Evolutionary conservation across 495 filamentous ascomycete genomes (phyloP).

Genomic region (Parmelia sp.): DNA sequence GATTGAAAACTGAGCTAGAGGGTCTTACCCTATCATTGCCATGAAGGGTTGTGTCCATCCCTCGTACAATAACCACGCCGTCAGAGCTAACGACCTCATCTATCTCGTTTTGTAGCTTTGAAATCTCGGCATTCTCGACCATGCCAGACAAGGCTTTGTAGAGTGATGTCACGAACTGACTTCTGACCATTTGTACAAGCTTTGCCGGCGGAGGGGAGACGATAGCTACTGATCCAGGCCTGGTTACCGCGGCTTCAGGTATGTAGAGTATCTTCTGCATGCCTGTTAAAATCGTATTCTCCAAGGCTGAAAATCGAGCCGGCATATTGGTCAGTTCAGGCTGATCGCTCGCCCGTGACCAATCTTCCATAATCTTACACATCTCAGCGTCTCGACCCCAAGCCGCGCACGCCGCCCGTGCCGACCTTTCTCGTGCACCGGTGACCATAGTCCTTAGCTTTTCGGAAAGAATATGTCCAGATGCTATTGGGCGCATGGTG

Average conservation of each 20-base stretch:
- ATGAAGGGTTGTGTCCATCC: neutral
- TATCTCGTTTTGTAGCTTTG: slow-evolving; percentile 53
- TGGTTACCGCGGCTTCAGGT: slow-evolving; percentile 63
- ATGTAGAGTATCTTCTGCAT: slow-evolving; percentile 95
- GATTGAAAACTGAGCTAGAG: neutral
- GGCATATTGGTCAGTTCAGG: slow-evolving; percentile 89
- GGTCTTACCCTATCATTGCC: slow-evolving; percentile 57
- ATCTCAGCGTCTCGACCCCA: slow-evolving; percentile 88
- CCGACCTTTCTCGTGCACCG: slow-evolving; percentile 73
- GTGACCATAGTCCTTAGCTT: slow-evolving; percentile 64
- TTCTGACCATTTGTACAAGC: slow-evolving; percentile 74
- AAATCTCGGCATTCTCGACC: slow-evolving; percentile 86
- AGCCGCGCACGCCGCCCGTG: slow-evolving; percentile 69
- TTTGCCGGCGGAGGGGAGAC: slow-evolving; percentile 77
- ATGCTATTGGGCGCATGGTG: slow-evolving; percentile 55
- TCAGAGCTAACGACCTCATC: slow-evolving; percentile 37
- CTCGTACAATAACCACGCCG: neutral
- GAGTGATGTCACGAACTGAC: slow-evolving; percentile 80
- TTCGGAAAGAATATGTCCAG: slow-evolving; percentile 53
- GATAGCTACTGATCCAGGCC: slow-evolving; percentile 61
- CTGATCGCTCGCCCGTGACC: slow-evolving; percentile 71
- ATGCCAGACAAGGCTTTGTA: slow-evolving; percentile 90
- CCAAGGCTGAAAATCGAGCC: slow-evolving; percentile 68
- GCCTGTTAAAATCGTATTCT: slow-evolving; percentile 65
- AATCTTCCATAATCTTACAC: slow-evolving; percentile 85